Evolutionary conservation across 371 early-diverging fungal genomes (phyloP).

Genomic region (Mortierella sp.): DNA sequence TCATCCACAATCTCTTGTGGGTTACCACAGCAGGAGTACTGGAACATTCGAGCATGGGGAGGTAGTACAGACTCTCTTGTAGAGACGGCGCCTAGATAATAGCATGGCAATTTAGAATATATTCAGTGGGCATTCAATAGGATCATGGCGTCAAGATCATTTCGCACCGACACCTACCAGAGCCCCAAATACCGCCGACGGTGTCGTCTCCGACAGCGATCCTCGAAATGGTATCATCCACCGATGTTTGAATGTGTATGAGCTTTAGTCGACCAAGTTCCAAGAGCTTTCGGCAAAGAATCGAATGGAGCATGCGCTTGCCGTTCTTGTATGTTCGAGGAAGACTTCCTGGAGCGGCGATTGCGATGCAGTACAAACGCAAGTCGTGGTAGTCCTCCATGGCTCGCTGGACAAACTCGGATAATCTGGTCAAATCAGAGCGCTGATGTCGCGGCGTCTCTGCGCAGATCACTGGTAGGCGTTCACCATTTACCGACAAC

Average conservation of each 20-base stretch:
- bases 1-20: conserved; percentile 66
- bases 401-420: conserved; percentile 54
- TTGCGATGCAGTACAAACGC: conserved; percentile 60
- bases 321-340: conserved; percentile 75
- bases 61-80: conserved; percentile 1
- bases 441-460: conserved; percentile 59
- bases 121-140: background rate
- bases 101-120: background rate
- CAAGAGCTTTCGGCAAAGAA: conserved; percentile 66
- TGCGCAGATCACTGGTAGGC: conserved; percentile 69
- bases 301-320: conserved; percentile 62
- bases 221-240: conserved; percentile 57
- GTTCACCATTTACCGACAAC: conserved; percentile 63
- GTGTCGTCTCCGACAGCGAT: conserved; percentile 47
- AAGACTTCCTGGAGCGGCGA: conserved; percentile 60
- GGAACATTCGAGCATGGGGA: conserved; percentile 50
- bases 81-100: background rate
- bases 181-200: conserved; percentile 53
- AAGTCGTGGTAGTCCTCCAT: conserved; percentile 62
- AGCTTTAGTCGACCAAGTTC: conserved; percentile 60
- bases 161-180: conserved; percentile 1
- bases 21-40: conserved; percentile 74
- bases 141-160: background rate
- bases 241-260: conserved; percentile 54
- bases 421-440: conserved; percentile 55